Evolutionary conservation across 495 filamentous ascomycete genomes (phyloP), one percentile per base, ranked within the genome.

Genomic region (Stereocaulon alpinum): DNA sequence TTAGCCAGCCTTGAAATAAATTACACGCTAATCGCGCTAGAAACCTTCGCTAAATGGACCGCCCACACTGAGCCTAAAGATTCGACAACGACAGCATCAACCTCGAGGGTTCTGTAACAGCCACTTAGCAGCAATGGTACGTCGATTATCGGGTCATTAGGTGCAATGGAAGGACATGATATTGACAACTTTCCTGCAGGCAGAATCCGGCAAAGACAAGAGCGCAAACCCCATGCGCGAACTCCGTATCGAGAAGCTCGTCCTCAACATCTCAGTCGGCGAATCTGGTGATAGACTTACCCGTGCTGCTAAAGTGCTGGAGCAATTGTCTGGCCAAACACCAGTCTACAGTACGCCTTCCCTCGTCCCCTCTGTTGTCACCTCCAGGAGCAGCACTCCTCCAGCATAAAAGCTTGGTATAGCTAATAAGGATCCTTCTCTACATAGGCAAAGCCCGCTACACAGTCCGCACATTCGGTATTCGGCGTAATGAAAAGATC

Each of bases 261-360:
- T 97, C 74, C 91, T 99, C 73, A 99, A 99, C 85, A 99, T 99
- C 83, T 95, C 86, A 61, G 94, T 99, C 74, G 94, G 94, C 79
- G 94, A 99, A 82, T 97, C 94, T 83, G 94, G 94, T 86, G 94
- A 99, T 78, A 95, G 94, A 86, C 86, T 99, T 72, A 99, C 94
- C 69, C 87, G 94, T 83, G 94, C 94, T 70, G 94, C 94, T 71
- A 99, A 99, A 83, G 94, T 99, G 85, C 83, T 99, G 66, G 94
- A 99, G 80, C 94, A 99, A 84, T 83, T 99, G 73, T 87, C 82
- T 74, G 94, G 94, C 88, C 94, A 99, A 82, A 99, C 94, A 70
- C 94, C 94, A 59, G 94, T 99, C 77, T 99, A 99, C 88, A 91
- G 87, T 90, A 83, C 69, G 79, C 56, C 43, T 24, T 12, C 12